Base-by-base conservation (phyloP, 441 rosid species). In the Lepidium campestre region DNA sequence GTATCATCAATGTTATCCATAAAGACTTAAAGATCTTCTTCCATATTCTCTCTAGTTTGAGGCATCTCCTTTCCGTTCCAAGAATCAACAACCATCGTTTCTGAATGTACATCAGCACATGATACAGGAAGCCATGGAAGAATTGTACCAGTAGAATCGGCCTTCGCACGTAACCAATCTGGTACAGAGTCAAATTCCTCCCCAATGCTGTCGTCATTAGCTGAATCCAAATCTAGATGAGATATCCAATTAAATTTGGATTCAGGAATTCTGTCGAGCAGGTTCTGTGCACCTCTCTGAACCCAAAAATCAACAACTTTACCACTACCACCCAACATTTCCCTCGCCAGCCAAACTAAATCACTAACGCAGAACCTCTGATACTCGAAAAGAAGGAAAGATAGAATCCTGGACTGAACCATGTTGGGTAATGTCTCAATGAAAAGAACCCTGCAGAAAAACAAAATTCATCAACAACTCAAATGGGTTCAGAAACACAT, bases 41-140 rank as follows among this genome's bases (percentile, higher is more conserved):
- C 77, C 62, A 20, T 66, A 42, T 47, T 56, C 68, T 79, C 89
- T 40, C 62, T 78, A 53, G 17, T 72, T 64, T 72, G 74, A 67
- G 67, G 77, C 44, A 34, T 60, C 35, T 68, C 77, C 22, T 64
- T 73, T 5, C 76, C 75, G 17, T 42, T 65, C 8, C 70, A 79
- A 70, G 61, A 70, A 62, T 68, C 62, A 77, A 54, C 76, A 35
- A 52, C 76, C 47, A 60, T 35, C 50, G 44, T 76, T 34, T 56
- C 80, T 11, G 81, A 74, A 27, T 45, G 54, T 65, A 79, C 66
- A 62, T 81, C 84, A 44, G 57, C 57, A 23, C 0, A 22, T 0
- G 86, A 71, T 39, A 86, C 35, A 19, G 97, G 94, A 78, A 87
- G 83, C 93, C 94, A 89, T 32, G 88, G 81, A 55, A 87, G 72